Percentiles rank a stretch among this genome's conserved stretches.
Conservation (phyloP, 2,329 filamentous ascomycete species). For the Epichloe sibirici region DNA sequence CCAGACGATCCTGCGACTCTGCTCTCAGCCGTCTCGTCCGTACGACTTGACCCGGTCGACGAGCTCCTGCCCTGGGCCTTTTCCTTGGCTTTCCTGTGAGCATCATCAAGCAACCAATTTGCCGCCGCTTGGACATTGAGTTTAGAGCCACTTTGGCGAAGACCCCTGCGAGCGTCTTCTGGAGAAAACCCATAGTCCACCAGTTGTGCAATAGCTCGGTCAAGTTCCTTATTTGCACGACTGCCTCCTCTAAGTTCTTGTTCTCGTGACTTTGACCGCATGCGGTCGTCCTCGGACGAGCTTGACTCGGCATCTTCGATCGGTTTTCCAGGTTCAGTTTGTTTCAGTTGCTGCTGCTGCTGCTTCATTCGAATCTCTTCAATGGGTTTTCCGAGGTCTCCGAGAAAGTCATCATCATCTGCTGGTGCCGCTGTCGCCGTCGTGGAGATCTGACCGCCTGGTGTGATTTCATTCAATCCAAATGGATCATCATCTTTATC, state of each 20-base stretch:
- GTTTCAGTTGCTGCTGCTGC: conserved; percentile 16
- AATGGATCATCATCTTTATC: conserved; percentile 82
- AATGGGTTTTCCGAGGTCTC: conserved; percentile 51
- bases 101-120: conserved; percentile 81
- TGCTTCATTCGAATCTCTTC: conserved; percentile 40
- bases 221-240: conserved; percentile 34
- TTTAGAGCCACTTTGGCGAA: conserved; percentile 69
- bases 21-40: conserved; percentile 1
- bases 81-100: conserved; percentile 70
- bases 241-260: conserved; percentile 13
- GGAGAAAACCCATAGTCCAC: conserved; percentile 90
- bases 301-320: conserved; percentile 38
- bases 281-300: conserved; percentile 30
- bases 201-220: conserved; percentile 74
- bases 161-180: conserved; percentile 68
- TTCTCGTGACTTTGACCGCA: conserved; percentile 7
- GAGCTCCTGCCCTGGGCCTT: conserved; percentile 46
- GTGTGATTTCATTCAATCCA: conserved; percentile 56
- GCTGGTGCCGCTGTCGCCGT: conserved; percentile 17
- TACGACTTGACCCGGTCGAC: conserved; percentile 7
- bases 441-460: conserved; percentile 14
- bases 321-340: conserved; percentile 40
- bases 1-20: conserved; percentile 34
- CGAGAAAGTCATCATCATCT: conserved; percentile 56
- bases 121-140: conserved; percentile 77